Evolutionary conservation across 352 stramenopile genomes (phyloP), one percentile per base, ranked within the genome.

Genomic region (Pythium graminicola): DNA sequence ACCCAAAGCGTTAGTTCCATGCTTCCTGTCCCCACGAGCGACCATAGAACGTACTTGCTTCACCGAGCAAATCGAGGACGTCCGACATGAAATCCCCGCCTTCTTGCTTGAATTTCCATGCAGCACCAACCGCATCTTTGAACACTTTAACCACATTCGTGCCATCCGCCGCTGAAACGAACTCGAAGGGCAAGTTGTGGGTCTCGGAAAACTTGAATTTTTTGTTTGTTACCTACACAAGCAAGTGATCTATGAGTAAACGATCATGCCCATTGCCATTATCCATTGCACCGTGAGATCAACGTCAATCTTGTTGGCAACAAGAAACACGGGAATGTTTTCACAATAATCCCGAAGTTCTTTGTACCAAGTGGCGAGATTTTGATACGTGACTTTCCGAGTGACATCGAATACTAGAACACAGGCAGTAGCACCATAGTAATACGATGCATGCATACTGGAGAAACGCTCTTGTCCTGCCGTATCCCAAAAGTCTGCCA

Each of bases 261-360:
- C 11, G 5, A 16, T n/a, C 4, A 14, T 5, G 4, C 33, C 4
- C 33, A 4, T 32, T n/a, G 5, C 36, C 36, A 42, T 16, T 20
- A 42, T 16, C 1, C 36, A 9, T 42, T 42, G 11, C 55, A 95
- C 85, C 28, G 86, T 84, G 59, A 97, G 86, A 69, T 98, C 86
- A 22, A 98, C 81, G 70, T 98, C 93, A 44, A 98, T 97, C 66
- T 98, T 98, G 76, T 98, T 98, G 28, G 93, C 93, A n/a, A 98
- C 89, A 11, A 97, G 58, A 43, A 98, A 93, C 53, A 80, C 93
- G 4, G 93, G 91, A 50, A 98, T 96, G 50, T 67, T 88, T 44
- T 95, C 85, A 66, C 88, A 97, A 67, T 97, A 95, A 35, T 96
- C 70, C 24, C 93, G 72, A 2, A 98, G 67, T 64, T 98, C 94